Conservation (phyloP, 176 grass and related monocot genomes). For the Oryza meridionalis region DNA sequence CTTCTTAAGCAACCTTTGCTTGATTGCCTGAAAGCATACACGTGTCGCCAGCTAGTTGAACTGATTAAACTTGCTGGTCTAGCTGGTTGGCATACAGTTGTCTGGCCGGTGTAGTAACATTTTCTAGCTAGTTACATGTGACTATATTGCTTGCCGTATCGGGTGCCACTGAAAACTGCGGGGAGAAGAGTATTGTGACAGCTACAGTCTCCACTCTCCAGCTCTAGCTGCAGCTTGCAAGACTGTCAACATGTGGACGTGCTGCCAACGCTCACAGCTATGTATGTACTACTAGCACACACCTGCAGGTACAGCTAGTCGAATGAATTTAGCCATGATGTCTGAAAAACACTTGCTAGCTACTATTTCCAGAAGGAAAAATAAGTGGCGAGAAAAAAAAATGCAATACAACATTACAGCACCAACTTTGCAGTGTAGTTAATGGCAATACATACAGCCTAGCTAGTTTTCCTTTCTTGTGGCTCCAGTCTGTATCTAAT, state of each 20-base stretch:
- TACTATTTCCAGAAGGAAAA: background rate
- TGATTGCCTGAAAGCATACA: background rate
- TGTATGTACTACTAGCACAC: background rate
- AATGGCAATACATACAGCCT: too few species aligned
- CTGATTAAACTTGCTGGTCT: background rate
- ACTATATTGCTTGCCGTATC: background rate
- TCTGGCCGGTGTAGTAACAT: background rate
- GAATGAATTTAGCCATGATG: conserved; percentile 24
- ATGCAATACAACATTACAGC: background rate
- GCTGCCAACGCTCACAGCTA: conserved; percentile 35
- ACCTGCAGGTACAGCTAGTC: background rate
- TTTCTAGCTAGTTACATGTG: background rate
- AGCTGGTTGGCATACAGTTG: background rate
- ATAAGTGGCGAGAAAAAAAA: background rate
- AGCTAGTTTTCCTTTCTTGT: too few species aligned
- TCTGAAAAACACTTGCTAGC: background rate
- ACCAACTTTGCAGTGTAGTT: background rate
- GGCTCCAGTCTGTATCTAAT: too few species aligned
- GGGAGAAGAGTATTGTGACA: conserved; percentile 4
- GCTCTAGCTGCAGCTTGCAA: conserved; percentile 25
- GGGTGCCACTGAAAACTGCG: background rate
- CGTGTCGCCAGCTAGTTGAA: background rate
- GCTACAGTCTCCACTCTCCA: conserved; percentile 30
- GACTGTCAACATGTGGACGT: conserved; percentile 38
- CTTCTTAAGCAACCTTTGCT: background rate